Base-by-base conservation (phyloP, 2,329 filamentous ascomycete species). In the Grosmannia penicillata region DNA sequence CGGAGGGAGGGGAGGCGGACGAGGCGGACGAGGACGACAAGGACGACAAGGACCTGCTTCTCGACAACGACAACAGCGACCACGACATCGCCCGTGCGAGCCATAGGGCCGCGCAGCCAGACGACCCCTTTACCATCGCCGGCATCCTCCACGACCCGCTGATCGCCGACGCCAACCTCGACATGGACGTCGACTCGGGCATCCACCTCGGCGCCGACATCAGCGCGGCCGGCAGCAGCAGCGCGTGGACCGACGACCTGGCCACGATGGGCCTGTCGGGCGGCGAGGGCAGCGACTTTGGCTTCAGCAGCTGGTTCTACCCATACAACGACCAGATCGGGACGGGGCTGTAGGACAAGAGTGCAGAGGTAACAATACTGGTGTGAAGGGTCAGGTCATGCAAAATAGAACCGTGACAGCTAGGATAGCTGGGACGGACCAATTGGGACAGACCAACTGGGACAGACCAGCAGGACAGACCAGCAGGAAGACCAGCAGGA, bases 261-360 rank as follows among this genome's bases (percentile, higher is more conserved):
- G 34, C n/a, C n/a, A n/a, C n/a, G n/a, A n/a, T n/a, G n/a, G n/a
- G n/a, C n/a, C 40, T 11, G 24, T 41, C 25, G 38, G 42, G 17
- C 35, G 40, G 14, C 39, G 34, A 25, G 40, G n/a, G n/a, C n/a
- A n/a, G 30, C 21, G 42, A 44, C 8, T 42, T 43, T 38, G 42
- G 36, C 8, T 30, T 38, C 8, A 31, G 29, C 23, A 46, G 41
- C 38, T 46, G 42, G 42, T 44, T 46, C 22, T 46, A 41, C 23
- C 44, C 44, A 1, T 41, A 37, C 28, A 45, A 46, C 38, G 42
- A 46, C 28, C 38, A 28, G 13, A 40, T 46, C 17, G 33, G 33
- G 22, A 17, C 18, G 6, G 28, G 32, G 27, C 5, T 18, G 25
- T 31, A 18, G 26, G 31, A 3, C 18, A 17, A 28, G n/a, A n/a